Percentiles rank a stretch among this genome's conserved stretches.
Conservation (phyloP, 2,329 filamentous ascomycete genomes). For the Didymellaceae sp. region DNA sequence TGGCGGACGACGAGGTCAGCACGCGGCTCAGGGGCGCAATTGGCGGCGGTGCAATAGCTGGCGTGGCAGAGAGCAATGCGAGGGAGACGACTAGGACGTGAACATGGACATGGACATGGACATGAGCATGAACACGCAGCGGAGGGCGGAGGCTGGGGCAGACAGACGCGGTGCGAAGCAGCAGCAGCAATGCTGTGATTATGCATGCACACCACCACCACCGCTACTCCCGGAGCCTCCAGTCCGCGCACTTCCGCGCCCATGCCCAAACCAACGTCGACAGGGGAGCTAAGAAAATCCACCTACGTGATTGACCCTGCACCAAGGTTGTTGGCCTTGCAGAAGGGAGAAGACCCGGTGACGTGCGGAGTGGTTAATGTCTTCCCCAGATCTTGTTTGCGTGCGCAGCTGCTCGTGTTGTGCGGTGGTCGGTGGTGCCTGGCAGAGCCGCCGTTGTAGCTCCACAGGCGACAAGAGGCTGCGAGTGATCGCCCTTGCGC, state of each 20-base stretch:
- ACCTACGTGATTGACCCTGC: constrained; percentile 19
- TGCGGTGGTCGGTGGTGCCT: constrained; percentile 4
- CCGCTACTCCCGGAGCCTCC: constrained; percentile 2
- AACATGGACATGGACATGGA: neutral
- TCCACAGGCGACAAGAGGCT: constrained; percentile 5
- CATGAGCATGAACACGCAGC: neutral
- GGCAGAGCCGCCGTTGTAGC: constrained; percentile 5
- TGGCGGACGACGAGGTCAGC: constrained; percentile 11
- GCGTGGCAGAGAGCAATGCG: neutral
- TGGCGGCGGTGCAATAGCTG: constrained; percentile 11
- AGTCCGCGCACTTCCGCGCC: constrained; percentile 18
- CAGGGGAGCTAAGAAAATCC: constrained; percentile 13
- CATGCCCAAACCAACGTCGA: neutral
- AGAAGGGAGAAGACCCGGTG: neutral
- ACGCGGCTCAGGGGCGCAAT: constrained; percentile 14
- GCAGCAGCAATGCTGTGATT: constrained; percentile 6
- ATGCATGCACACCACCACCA: constrained; percentile 1
- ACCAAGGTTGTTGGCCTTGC: too few species aligned
- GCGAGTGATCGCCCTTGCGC: neutral
- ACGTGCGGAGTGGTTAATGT: neutral
- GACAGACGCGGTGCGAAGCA: neutral
- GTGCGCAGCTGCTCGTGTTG: neutral
- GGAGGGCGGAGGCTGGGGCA: constrained; percentile 10
- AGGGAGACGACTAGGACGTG: neutral
- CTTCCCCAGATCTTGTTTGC: constrained; percentile 6